Conservation (phyloP, 2,329 filamentous ascomycete genomes). For the Colletotrichum theobromicola region DNA sequence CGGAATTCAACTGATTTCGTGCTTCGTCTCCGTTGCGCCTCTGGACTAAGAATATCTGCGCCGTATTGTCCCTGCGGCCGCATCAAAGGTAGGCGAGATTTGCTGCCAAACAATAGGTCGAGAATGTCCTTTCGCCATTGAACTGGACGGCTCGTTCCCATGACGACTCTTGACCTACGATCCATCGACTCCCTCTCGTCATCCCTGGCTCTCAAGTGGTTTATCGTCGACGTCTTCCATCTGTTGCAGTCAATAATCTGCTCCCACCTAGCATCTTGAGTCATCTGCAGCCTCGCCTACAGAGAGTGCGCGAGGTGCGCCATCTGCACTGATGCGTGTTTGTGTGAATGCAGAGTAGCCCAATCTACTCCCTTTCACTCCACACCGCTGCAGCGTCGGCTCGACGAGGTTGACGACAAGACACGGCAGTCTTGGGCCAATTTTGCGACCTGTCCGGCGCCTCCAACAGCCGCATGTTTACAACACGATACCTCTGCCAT, state of each 20-base stretch:
- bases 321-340: conserved; percentile 1
- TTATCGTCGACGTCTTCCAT: background rate
- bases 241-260: background rate
- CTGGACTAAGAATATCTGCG: background rate
- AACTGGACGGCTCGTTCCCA: background rate
- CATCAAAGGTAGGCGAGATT: background rate
- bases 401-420: background rate
- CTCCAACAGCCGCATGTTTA: background rate
- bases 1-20: background rate
- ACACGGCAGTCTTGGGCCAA: background rate
- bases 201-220: background rate
- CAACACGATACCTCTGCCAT: background rate
- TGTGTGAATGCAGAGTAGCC: background rate
- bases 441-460: background rate
- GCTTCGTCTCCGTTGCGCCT: background rate
- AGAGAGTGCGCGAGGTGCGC: background rate
- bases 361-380: background rate
- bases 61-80: background rate
- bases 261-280: background rate
- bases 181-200: background rate
- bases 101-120: background rate
- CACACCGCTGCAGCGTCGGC: background rate
- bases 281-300: conserved; percentile 2
- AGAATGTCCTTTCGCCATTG: background rate
- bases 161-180: background rate